Evolutionary conservation across 768 basidiomycete species (phyloP), one percentile per base, ranked within the genome.

Genomic region (button mushroom (Agaricus bisporus)): DNA sequence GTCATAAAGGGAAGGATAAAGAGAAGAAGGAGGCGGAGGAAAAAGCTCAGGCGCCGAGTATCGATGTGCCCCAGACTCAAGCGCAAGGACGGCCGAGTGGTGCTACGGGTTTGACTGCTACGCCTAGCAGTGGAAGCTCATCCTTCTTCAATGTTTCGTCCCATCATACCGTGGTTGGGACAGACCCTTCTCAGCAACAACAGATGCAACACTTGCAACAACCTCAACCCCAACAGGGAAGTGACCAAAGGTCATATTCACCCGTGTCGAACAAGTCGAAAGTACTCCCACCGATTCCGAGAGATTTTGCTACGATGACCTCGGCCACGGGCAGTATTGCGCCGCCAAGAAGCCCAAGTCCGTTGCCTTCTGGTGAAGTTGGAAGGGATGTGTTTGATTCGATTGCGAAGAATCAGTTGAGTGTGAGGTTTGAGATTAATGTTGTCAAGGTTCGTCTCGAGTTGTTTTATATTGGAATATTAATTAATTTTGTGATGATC

Each of bases 341-440:
- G 41, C 58, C 60, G 25, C 70, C 72, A n/a, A 65, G 75, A 37
- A 76, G 75, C 48, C 68, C 75, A 20, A 73, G 79, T 51, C 81
- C 80, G 6, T 67, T 83, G 57, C 83, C 83, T 1, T 82, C 83
- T 4, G 85, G 84, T 4, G 83, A 82, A 60, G 81, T 85, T 7
- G 81, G 84, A 56, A 72, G 76, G 17, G 83, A 85, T 22, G 64
- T 84, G 50, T 88, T 90, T 59, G 91, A 90, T 60, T 80, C 67
- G 58, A 81, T 88, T 64, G 84, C 83, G 25, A 81, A 83, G 54
- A 91, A 84, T 67, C 82, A 82, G 41, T 66, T 98, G 57, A 86
- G 91, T 58, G 95, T 99, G 10, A 81, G 92, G 57, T 99, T 98
- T 68, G 95, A 99, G 70, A 91, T 98, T 56, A 95, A 88, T 66